A percentile compares a stretch with the other conserved stretches of the same genome.
Evolutionary conservation across 2,329 filamentous ascomycete genomes (phyloP).

Genomic region (Fusarium anguioides): DNA sequence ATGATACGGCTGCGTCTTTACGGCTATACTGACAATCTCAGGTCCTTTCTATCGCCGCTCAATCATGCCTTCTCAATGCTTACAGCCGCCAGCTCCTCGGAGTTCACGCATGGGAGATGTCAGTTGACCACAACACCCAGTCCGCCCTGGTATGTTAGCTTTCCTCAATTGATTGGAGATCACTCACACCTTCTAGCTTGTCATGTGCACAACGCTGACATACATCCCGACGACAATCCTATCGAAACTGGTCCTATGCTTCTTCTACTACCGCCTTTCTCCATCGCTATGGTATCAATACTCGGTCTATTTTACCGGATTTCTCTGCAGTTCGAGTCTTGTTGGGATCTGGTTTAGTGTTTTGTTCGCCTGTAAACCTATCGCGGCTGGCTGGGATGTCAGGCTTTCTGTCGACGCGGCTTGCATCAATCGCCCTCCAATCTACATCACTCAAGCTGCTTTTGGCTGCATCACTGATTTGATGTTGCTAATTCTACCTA

Average conservation of each 20-base stretch:
- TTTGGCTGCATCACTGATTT: conserved; percentile 16
- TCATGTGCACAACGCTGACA: conserved; percentile 8
- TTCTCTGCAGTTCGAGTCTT: neutral
- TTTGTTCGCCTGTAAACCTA: conserved; percentile 5
- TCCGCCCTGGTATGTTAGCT: neutral
- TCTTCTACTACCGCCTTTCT: conserved; percentile 19
- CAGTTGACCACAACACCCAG: conserved; percentile 2
- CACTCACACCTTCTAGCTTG: neutral
- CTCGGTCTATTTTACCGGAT: conserved; percentile 2
- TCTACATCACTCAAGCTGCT: conserved; percentile 13
- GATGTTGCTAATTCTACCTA: neutral
- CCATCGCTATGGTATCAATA: conserved; percentile 15
- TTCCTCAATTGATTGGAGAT: rapidly evolving
- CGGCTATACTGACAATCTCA: neutral
- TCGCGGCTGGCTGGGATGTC: conserved; percentile 3
- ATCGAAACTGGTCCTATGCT: conserved; percentile 14
- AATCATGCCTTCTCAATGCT: conserved; percentile 18
- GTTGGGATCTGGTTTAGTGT: conserved; percentile 14
- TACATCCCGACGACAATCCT: conserved; percentile 19
- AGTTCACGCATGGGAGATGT: conserved; percentile 20
- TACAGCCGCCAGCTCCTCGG: conserved; percentile 8
- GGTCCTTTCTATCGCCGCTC: conserved; percentile 1
- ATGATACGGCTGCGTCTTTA: rapidly evolving
- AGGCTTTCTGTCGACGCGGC: neutral
- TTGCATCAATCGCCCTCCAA: conserved; percentile 13